Conservation (phyloP, 1,284 basidiomycete species). For the Pseudozyma pruni region DNA sequence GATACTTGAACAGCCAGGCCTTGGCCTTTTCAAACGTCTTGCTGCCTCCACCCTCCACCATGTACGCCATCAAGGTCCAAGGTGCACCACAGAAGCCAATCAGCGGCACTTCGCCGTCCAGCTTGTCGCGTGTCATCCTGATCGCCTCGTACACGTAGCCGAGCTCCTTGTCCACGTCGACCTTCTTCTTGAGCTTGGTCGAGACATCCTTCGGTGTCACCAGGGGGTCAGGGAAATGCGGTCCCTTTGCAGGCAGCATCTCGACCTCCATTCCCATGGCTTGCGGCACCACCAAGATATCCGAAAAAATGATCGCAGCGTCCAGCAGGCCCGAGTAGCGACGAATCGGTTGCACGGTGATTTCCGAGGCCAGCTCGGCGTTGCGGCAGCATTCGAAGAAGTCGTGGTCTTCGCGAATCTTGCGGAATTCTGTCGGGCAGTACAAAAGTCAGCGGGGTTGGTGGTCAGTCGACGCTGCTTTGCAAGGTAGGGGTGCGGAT, state of each 20-base stretch:
- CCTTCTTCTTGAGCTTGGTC: conserved; percentile 60
- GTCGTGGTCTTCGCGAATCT: conserved; percentile 64
- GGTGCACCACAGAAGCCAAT: conserved; percentile 67
- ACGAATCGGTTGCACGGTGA: conserved; percentile 66
- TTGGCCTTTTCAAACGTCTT: conserved; percentile 67
- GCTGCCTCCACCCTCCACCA: conserved; percentile 67
- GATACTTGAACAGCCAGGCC: conserved; percentile 65
- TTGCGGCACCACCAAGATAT: conserved; percentile 67
- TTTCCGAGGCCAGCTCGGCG: conserved; percentile 65
- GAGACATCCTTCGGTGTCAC: conserved; percentile 59
- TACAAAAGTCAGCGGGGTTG: too few relatives aligned
- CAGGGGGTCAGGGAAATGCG: conserved; percentile 65
- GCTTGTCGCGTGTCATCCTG: conserved; percentile 57
- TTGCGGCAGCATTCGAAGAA: conserved; percentile 67
- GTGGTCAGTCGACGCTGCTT: too few relatives aligned
- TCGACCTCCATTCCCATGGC: conserved; percentile 67
- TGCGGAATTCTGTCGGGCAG: conserved; percentile 57
- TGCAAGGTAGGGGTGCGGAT: too few relatives aligned
- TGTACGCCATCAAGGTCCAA: conserved; percentile 68
- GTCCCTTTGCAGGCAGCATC: conserved; percentile 66
- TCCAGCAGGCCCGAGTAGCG: conserved; percentile 65
- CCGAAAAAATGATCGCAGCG: conserved; percentile 67
- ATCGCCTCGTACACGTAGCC: conserved; percentile 67
- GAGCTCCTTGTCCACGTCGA: conserved; percentile 66
- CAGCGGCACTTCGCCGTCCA: conserved; percentile 66